These are phyloP conservation scores for Salvia miltiorrhiza DNA, from an alignment of 257 asterid species.

Conservation along the genomic window DNA sequence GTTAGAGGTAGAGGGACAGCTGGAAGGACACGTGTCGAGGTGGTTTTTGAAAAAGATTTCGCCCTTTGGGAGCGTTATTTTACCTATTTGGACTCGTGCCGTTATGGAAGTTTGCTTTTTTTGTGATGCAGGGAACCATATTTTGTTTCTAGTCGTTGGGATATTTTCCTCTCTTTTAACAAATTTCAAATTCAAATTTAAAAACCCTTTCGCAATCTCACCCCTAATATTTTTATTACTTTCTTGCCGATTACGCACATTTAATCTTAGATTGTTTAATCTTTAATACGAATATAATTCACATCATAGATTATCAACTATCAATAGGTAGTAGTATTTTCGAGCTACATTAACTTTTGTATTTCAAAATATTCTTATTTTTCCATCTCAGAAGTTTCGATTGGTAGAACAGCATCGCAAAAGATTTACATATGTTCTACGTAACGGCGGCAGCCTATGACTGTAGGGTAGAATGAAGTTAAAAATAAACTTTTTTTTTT, in stretches of 20 bases:
- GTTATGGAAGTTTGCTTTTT: conserved; percentile 44
- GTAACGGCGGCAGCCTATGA: too few relatives aligned
- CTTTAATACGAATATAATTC: neutral
- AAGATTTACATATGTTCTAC: too few relatives aligned
- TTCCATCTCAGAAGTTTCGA: neutral
- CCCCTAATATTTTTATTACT: neutral
- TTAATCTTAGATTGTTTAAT: neutral
- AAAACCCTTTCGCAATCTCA: neutral
- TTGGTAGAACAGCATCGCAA: too few relatives aligned
- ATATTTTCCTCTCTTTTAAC: conserved; percentile 1
- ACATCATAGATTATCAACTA: too few relatives aligned
- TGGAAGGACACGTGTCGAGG: conserved; percentile 29
- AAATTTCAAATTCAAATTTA: conserved; percentile 25
- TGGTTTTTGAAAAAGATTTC: conserved; percentile 14
- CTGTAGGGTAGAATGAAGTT: too few relatives aligned
- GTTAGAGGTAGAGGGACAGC: conserved; percentile 27
- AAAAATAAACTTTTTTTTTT: too few relatives aligned
- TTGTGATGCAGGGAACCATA: neutral
- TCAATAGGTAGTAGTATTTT: too few relatives aligned
- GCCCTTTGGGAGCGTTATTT: conserved; percentile 26
- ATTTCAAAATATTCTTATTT: neutral
- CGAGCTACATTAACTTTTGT: neutral
- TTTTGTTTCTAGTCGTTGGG: conserved; percentile 20
- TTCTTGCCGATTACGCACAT: neutral
- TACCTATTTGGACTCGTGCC: conserved; percentile 40